These are phyloP conservation scores for Acacia acuminata DNA, from an alignment of 306 rosid species.

Conservation along the genomic window DNA sequence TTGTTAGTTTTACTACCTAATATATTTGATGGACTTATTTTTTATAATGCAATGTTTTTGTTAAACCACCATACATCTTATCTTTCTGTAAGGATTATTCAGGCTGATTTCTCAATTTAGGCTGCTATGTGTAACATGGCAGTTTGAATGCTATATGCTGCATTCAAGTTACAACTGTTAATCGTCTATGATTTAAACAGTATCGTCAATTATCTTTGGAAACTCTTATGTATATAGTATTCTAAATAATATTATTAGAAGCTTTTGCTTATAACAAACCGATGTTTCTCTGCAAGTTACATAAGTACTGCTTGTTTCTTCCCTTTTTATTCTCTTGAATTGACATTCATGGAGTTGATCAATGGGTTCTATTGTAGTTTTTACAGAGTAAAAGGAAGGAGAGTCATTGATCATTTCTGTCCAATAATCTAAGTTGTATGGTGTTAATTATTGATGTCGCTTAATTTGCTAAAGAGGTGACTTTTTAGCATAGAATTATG, in stretches of 20 bases:
- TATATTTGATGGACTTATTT: background rate
- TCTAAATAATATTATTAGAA: too few relatives aligned
- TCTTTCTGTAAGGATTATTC: background rate
- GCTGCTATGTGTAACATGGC: background rate
- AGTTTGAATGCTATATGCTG: too few relatives aligned
- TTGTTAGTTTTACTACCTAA: background rate
- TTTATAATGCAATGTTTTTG: background rate
- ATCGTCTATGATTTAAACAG: too few relatives aligned
- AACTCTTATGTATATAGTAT: too few relatives aligned
- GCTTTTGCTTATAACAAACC: too few relatives aligned
- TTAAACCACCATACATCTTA: background rate
- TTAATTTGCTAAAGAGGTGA: background rate
- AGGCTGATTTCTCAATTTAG: background rate
- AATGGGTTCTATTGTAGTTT: background rate
- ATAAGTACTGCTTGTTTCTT: too few relatives aligned
- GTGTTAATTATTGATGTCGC: background rate
- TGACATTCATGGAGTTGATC: too few relatives aligned
- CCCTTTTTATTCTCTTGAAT: too few relatives aligned
- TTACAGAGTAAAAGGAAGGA: background rate
- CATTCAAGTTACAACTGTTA: too few relatives aligned
- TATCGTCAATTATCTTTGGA: too few relatives aligned
- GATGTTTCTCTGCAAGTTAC: too few relatives aligned
- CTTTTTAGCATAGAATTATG: background rate
- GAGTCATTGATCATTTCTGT: background rate
- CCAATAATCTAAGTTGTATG: background rate